These are phyloP conservation scores for Myxozyma mucilagina DNA, from an alignment of 805 yeast species.

Conservation along the genomic window DNA sequence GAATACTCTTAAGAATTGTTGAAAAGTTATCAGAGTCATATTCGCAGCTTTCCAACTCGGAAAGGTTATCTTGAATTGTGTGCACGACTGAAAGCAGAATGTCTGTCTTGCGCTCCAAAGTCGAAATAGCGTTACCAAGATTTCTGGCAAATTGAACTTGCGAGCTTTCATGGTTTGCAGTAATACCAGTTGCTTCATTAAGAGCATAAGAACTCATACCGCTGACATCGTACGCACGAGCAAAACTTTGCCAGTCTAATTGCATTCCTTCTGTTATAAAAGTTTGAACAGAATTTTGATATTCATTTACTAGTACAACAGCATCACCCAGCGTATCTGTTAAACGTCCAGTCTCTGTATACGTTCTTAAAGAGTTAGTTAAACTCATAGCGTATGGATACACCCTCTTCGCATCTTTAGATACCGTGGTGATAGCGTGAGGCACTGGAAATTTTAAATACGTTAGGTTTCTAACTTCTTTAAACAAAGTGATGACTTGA, in stretches of 20 bases:
- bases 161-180: constrained; percentile 14
- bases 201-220: constrained; percentile 26
- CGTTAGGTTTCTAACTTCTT: constrained; percentile 55
- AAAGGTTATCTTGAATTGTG: constrained; percentile 34
- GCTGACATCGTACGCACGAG: constrained; percentile 51
- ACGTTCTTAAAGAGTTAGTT: constrained; percentile 51
- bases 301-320: constrained; percentile 45
- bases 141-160: constrained; percentile 34
- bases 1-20: constrained; percentile 38
- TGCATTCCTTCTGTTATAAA: constrained; percentile 42
- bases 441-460: constrained; percentile 61
- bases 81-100: constrained; percentile 39
- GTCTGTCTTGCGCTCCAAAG: constrained; percentile 40
- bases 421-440: constrained; percentile 47
- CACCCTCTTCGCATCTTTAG: constrained; percentile 53
- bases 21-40: constrained; percentile 35
- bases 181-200: neutral
- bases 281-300: constrained; percentile 41
- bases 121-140: constrained; percentile 41
- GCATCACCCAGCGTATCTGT: constrained; percentile 47
- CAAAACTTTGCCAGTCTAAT: constrained; percentile 56
- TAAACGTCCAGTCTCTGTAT: constrained; percentile 40
- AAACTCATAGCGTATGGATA: constrained; percentile 60
- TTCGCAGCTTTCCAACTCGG: constrained; percentile 36
- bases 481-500: constrained; percentile 46